phyloP scores from a whole-genome alignment of 2,329 filamentous ascomycete species.

The Pyrenochaeta sp. region DNA sequence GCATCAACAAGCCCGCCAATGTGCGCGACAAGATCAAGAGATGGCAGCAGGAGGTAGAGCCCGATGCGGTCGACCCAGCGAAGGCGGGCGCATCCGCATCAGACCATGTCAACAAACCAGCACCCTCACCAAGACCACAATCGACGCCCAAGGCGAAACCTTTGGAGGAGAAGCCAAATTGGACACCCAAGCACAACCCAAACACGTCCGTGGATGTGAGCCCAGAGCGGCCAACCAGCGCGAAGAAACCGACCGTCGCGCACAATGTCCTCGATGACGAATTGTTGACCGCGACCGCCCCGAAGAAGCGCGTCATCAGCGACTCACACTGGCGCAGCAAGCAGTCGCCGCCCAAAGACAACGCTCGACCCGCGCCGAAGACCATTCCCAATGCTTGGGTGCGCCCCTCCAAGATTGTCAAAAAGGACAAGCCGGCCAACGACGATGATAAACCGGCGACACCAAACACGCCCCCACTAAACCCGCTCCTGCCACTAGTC shows the following conservation, averaged over 20 bases:
- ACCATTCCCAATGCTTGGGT: conserved; percentile 51
- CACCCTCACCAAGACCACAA: conserved; percentile 27
- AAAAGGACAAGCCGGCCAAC: conserved; percentile 21
- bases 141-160: conserved; percentile 38
- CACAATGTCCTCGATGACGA: conserved; percentile 55
- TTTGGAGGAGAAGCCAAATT: conserved; percentile 38
- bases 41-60: conserved; percentile 83
- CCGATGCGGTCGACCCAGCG: conserved; percentile 52
- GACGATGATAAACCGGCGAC: conserved; percentile 16
- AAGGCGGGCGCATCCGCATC: conserved; percentile 17
- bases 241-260: conserved; percentile 39
- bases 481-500: conserved; percentile 28
- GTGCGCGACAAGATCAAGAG: conserved; percentile 79
- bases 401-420: conserved; percentile 42
- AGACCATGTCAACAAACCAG: conserved; percentile 11
- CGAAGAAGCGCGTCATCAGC: conserved; percentile 91
- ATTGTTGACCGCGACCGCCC: conserved; percentile 65
- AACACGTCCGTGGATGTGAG: conserved; percentile 34
- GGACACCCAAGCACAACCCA: conserved; percentile 36
- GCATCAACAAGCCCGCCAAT: conserved; percentile 55
- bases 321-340: conserved; percentile 86
- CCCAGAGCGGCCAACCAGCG: conserved; percentile 40
- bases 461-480: conserved; percentile 20
- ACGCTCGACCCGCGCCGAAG: conserved; percentile 42
- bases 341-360: conserved; percentile 47